Conservation (phyloP, 371 early-diverging fungal species). For the Basidiobolus meristosporus region DNA sequence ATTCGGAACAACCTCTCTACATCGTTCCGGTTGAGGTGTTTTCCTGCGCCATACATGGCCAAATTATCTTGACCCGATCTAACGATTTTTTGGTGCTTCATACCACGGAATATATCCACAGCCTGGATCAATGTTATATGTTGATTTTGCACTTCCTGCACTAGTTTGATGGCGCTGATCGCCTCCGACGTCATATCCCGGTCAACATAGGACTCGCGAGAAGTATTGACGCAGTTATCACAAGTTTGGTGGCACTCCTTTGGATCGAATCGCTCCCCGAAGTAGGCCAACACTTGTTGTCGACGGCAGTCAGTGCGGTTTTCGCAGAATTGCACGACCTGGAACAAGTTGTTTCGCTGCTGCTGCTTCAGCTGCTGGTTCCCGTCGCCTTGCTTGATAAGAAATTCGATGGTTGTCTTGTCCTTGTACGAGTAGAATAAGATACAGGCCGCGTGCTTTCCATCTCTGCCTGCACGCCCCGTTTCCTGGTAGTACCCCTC, state of each 20-base stretch:
- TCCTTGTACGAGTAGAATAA: conserved; percentile 80
- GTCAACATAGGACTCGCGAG: conserved; percentile 4
- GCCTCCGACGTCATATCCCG: conserved; percentile 39
- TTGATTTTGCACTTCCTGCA: conserved; percentile 14
- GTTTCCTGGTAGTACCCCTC: conserved; percentile 99
- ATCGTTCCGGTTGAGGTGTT: conserved; percentile 21
- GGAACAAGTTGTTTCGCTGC: conserved; percentile 64
- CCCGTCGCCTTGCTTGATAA: conserved; percentile 85
- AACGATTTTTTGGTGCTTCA: conserved; percentile 27
- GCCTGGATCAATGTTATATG: conserved; percentile 52
- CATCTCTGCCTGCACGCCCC: conserved; percentile 98
- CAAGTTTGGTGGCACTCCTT: conserved; percentile 65
- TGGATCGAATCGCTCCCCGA: conserved; percentile 78
- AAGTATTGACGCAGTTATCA: conserved; percentile 68
- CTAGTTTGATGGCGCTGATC: conserved; percentile 21
- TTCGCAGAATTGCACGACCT: conserved; percentile 88
- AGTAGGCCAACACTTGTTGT: conserved; percentile 80
- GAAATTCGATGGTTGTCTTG: conserved; percentile 36
- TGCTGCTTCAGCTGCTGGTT: conserved; percentile 67
- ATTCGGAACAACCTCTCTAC: conserved; percentile 44
- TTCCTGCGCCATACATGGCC: conserved; percentile 40
- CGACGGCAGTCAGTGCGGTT: conserved; percentile 89
- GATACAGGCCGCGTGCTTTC: conserved; percentile 65
- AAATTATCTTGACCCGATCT: conserved; percentile 23
- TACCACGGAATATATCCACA: conserved; percentile 68